Evolutionary conservation across 345 rosid species (phyloP), one percentile per base, ranked within the genome.

Genomic region (Cardiospermum halicacabum): DNA sequence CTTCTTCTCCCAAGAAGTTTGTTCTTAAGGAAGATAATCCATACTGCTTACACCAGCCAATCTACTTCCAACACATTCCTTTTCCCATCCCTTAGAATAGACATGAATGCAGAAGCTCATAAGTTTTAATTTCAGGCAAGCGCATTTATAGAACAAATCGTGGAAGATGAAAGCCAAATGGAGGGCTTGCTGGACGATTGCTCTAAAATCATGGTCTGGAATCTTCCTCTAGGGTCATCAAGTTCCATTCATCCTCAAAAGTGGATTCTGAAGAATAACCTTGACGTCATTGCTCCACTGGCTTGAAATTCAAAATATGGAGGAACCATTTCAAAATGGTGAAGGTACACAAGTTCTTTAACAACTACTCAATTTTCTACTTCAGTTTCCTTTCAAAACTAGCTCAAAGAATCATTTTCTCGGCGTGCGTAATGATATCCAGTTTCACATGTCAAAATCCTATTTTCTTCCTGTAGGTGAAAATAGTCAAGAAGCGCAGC

Each of bases 121-220:
- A 22, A 51, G 39, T 43, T 50, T 70, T 24, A 58, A 22, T 59
- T 77, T 62, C 78, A 84, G 92, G 82, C 62, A 7, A 77, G 81
- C 58, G 48, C 72, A 21, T 78, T 84, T 42, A 60, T 86, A 9
- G 87, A 86, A 67, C 87, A 82, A 72, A 57, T 82, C 58, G 87
- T 86, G 71, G 87, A 86, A 75, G 92, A 86, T 72, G 92, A 86
- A 64, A 82, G 81, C 72, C 87, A 82, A 69, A 82, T 84, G 92
- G 92, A 86, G 67, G 79, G 87, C 70, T 71, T 82, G 24, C 69
- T 31, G 39, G 76, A 71, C 15, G 37, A 76, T 53, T 82, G 87
- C 74, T 78, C 81, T n/a, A 77, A 66, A 54, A 54, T 86, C 69
- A 77, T 77, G 85, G 92, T 72, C 40, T 84, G 89, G 92, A 70